These are phyloP conservation scores for Apiotrichum gamsii DNA, from an alignment of 1,284 basidiomycete species.

Conservation along the genomic window DNA sequence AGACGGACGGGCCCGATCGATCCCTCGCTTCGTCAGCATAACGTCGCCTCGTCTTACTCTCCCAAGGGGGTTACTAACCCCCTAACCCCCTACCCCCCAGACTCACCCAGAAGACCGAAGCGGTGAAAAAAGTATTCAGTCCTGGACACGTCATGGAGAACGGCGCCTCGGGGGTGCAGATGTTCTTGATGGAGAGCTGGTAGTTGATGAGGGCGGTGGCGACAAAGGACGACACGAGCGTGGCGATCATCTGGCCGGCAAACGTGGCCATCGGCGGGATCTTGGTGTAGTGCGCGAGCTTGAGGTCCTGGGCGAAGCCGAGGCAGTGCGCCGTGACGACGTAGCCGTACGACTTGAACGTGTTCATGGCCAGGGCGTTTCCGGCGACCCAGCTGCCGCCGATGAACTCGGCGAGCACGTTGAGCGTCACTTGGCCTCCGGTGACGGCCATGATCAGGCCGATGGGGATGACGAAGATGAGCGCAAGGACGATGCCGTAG, in stretches of 20 bases:
- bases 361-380: constrained; percentile 42
- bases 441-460: constrained; percentile 56
- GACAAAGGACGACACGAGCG: constrained; percentile 51
- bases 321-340: constrained; percentile 55
- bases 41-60: background rate
- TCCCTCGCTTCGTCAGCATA: too few species aligned
- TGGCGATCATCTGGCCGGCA: constrained; percentile 60
- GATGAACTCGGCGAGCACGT: constrained; percentile 55
- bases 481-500: constrained; percentile 23
- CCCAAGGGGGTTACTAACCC: too few species aligned
- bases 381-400: constrained; percentile 55
- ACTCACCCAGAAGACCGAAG: constrained; percentile 63
- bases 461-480: constrained; percentile 22
- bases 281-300: constrained; percentile 41
- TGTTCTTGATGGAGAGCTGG: constrained; percentile 20
- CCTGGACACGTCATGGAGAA: constrained; percentile 22
- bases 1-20: constrained; percentile 63
- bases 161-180: constrained; percentile 23
- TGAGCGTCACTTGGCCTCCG: constrained; percentile 52
- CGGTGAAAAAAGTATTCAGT: constrained; percentile 6
- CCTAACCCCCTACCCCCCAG: too few species aligned
- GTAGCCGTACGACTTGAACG: constrained; percentile 43
- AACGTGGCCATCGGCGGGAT: constrained; percentile 53
- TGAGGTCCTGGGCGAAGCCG: constrained; percentile 52
- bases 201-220: constrained; percentile 26